A percentile compares a stretch with the other conserved stretches of the same genome.
These are phyloP conservation scores for Edaphochlamys debaryana DNA, from an alignment of 139 green algal genomes.

Conservation along the genomic window DNA sequence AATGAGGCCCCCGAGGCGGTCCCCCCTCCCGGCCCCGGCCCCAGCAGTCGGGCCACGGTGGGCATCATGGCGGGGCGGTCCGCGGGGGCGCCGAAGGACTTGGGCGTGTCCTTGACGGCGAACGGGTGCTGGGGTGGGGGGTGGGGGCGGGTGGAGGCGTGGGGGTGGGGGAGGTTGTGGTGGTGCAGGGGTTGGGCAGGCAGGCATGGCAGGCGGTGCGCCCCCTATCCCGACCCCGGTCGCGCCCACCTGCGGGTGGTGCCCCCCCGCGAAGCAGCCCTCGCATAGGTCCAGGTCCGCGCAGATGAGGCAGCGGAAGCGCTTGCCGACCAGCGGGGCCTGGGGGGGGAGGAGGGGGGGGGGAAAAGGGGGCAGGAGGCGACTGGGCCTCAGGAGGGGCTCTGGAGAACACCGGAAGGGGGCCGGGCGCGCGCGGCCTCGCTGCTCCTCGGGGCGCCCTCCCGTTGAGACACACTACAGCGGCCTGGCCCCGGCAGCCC, in stretches of 20 bases:
- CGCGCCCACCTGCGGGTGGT: conserved; percentile 56
- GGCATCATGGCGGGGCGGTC: conserved; percentile 44
- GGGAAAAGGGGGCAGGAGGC: neutral
- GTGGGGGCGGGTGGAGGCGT: no score
- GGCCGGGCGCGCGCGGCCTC: no score
- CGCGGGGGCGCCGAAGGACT: conserved; percentile 33
- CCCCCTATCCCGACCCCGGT: no score
- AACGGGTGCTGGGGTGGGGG: conserved; percentile 58
- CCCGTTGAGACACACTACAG: no score
- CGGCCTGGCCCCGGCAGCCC: neutral
- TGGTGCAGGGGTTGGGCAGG: no score
- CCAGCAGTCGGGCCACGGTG: neutral
- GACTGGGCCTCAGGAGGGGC: neutral
- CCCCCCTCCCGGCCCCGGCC: no score
- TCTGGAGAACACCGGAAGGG: no score
- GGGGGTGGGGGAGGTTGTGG: no score
- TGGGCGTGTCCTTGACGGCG: conserved; percentile 49
- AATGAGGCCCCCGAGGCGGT: no score
- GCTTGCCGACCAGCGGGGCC: conserved; percentile 55
- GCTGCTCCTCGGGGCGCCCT: no score
- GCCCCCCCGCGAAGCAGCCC: conserved; percentile 55
- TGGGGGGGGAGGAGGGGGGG: conserved; percentile 8
- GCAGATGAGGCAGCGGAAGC: conserved; percentile 65
- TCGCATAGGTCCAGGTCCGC: conserved; percentile 59
- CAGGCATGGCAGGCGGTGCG: no score